These are phyloP conservation scores for Trypanosoma melophagium DNA, from an alignment of 208 protist genomes.

Conservation along the genomic window DNA sequence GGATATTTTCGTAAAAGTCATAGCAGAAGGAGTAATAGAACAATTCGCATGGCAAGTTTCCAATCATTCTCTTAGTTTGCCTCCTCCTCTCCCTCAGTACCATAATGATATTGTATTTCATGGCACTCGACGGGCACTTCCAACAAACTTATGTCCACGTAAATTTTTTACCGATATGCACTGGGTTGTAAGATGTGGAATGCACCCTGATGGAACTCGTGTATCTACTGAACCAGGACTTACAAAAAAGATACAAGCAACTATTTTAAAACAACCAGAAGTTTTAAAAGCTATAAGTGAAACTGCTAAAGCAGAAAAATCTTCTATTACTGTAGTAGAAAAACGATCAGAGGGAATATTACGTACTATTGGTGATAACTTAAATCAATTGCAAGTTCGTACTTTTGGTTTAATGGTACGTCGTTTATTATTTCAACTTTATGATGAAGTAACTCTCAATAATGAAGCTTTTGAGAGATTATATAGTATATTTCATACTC, in stretches of 20 bases:
- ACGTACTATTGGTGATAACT: slow-evolving; percentile 66
- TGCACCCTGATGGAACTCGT: slow-evolving; percentile 42
- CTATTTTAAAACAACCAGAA: slow-evolving; percentile 60
- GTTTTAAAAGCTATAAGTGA: slow-evolving; percentile 49
- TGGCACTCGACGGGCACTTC: slow-evolving; percentile 35
- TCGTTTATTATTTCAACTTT: slow-evolving; percentile 60
- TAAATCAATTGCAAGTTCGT: slow-evolving; percentile 60
- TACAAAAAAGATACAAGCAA: slow-evolving; percentile 38
- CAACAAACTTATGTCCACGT: slow-evolving; percentile 35
- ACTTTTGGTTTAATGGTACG: slow-evolving; percentile 56
- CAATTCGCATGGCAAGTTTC: slow-evolving; percentile 38
- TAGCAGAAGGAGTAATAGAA: slow-evolving; percentile 46
- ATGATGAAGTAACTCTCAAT: slow-evolving; percentile 68
- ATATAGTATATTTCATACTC: slow-evolving; percentile 41
- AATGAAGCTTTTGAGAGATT: slow-evolving; percentile 55
- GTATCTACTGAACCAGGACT: slow-evolving; percentile 47
- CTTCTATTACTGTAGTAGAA: slow-evolving; percentile 39
- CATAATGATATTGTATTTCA: slow-evolving; percentile 63
- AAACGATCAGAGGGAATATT: slow-evolving; percentile 63
- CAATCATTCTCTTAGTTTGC: slow-evolving; percentile 30
- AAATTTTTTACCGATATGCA: slow-evolving; percentile 29
- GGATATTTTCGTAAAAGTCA: slow-evolving; percentile 62
- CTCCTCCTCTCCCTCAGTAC: slow-evolving; percentile 44
- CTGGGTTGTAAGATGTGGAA: slow-evolving; percentile 49
- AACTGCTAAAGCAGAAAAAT: slow-evolving; percentile 44